Evolutionary conservation across 1,284 basidiomycete species (phyloP).

Genomic region (Phenoliferia sp.): DNA sequence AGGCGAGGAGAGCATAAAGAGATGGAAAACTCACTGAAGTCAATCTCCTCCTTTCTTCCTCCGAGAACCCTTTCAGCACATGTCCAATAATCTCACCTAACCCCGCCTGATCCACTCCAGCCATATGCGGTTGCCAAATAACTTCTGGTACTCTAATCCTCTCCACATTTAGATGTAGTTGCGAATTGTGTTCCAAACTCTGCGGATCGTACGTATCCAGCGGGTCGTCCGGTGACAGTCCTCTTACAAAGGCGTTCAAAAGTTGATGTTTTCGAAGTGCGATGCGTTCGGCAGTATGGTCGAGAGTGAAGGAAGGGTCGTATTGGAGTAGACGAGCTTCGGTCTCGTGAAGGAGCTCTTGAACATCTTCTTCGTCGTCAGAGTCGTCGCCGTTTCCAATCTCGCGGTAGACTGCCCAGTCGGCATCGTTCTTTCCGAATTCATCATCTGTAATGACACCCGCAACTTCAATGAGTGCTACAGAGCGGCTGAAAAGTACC

Average conservation of each 20-base stretch:
- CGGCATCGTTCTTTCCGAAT: constrained; percentile 91
- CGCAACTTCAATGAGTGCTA: not conserved
- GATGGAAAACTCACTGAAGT: constrained; percentile 48
- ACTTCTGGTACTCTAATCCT: constrained; percentile 88
- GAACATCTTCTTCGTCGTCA: constrained; percentile 92
- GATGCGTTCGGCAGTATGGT: constrained; percentile 76
- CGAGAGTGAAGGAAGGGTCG: constrained; percentile 75
- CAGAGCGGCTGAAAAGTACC: not conserved
- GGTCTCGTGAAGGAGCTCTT: constrained; percentile 63
- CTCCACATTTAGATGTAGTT: constrained; percentile 91
- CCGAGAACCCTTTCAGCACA: constrained; percentile 73
- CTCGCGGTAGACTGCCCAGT: constrained; percentile 97
- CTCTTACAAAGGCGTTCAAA: constrained; percentile 69
- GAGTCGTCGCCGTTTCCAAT: constrained; percentile 71
- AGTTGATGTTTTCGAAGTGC: constrained; percentile 73
- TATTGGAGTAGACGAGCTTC: constrained; percentile 76
- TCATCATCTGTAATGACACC: constrained; percentile 70
- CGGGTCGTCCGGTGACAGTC: constrained; percentile 56
- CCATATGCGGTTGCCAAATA: constrained; percentile 88
- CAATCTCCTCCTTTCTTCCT: constrained; percentile 59
- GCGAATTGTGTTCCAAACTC: constrained; percentile 56
- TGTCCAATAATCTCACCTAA: constrained; percentile 84
- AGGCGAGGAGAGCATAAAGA: not conserved
- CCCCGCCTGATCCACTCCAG: constrained; percentile 91
- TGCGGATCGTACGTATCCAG: constrained; percentile 50